Base-by-base conservation (phyloP, 257 asterid species). In the Gentiana straminea region DNA sequence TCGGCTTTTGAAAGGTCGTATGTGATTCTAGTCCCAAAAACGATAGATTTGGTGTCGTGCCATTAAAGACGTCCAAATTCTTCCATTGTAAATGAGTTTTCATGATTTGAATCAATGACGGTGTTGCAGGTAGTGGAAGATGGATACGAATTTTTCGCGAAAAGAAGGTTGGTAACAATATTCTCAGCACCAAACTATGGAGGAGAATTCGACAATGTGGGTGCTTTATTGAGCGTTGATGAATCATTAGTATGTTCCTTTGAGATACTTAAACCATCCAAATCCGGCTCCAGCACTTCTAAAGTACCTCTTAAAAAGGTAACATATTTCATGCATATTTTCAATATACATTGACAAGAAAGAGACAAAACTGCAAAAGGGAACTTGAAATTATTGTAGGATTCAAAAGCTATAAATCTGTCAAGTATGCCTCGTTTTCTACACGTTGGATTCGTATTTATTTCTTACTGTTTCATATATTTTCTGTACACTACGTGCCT, bases 101-200 rank as follows among this genome's bases (percentile, higher is more conserved):
- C 24, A 0, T 24, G 24, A 24, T 24, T 24, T 24, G 24, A 24
- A 24, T 24, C 1, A 24, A 24, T 24, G 24, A 24, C 24, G 24
- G 24, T 54, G 54, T 46, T 57, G 59, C 56, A 86, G 95, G 95
- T 86, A 1, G 95, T 86, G 65, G 95, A 86, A 72, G 95, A 86
- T 72, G 95, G 95, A 10, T 86, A 83, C 13, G 95, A 86, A 73
- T 86, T 86, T 79, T 86, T 86, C 57, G 94, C 94, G 38, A 80
- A 78, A 53, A 73, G 94, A 68, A 73, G 83, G 69, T 74, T 84
- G 41, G 86, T 81, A 47, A 86, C 85, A 3, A 68, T 85, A 63
- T 82, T 82, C 54, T 82, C 92, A 4, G 89, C 92, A 64, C 95
- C 95, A 10, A 85, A 85, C 66, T 85, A 85, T 13, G 86, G 92